These are phyloP conservation scores for Poa annua DNA, from an alignment of 176 grass and related monocot species.

Conservation along the genomic window DNA sequence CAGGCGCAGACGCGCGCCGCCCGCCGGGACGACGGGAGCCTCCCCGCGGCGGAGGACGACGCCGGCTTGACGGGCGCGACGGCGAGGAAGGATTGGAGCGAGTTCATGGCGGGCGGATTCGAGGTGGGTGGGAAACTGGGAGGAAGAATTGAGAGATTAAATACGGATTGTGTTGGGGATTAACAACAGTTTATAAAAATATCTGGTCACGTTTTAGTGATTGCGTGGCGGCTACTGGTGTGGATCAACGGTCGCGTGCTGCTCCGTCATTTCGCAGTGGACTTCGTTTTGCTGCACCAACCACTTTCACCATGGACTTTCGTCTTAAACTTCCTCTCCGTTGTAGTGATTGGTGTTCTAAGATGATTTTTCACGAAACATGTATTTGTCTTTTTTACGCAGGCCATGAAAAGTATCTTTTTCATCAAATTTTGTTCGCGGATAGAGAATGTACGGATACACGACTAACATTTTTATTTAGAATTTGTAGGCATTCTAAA, in stretches of 20 bases:
- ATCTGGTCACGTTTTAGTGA: background rate
- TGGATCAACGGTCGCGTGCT: background rate
- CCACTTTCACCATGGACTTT: too few species aligned
- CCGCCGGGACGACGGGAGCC: background rate
- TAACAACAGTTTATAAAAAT: background rate
- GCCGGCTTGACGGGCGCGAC: constrained; percentile 34
- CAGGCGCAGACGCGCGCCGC: constrained; percentile 36
- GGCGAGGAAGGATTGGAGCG: constrained; percentile 57
- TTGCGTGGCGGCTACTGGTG: background rate
- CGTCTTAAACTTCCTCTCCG: too few species aligned
- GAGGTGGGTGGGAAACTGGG: background rate
- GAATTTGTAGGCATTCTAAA: too few species aligned
- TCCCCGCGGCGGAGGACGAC: background rate
- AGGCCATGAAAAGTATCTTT: too few species aligned
- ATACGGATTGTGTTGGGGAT: constrained; percentile 8
- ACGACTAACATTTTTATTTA: too few species aligned
- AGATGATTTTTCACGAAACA: too few species aligned
- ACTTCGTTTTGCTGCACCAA: background rate
- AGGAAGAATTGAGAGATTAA: background rate
- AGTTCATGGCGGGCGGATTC: constrained; percentile 45
- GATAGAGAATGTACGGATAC: too few species aligned
- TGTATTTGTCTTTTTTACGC: too few species aligned
- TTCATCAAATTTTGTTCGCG: too few species aligned
- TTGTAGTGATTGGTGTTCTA: too few species aligned
- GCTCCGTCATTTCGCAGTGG: background rate